A percentile compares a stretch with the other conserved stretches of the same genome.
Conservation (phyloP, 75 land plant genomes). For the Picea sitchensis region DNA sequence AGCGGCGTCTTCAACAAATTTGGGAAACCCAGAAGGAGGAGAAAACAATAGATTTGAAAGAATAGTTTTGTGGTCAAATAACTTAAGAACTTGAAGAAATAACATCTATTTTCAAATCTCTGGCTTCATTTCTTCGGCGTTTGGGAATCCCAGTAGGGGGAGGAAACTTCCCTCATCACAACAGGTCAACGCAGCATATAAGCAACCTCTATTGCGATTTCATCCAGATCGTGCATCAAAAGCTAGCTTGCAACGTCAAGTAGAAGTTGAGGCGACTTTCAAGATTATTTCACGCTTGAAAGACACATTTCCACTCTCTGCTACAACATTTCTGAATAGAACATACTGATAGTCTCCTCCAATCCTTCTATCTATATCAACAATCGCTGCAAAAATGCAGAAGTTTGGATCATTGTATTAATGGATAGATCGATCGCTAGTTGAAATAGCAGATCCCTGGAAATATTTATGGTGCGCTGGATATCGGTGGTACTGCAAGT, state of each 20-base stretch:
- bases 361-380: too few relatives aligned
- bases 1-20: too few relatives aligned
- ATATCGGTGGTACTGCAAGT: too few relatives aligned
- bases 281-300: slow-evolving; percentile 38
- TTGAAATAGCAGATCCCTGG: too few relatives aligned
- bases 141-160: slow-evolving; percentile 70
- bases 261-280: slow-evolving; percentile 39
- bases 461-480: too few relatives aligned
- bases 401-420: too few relatives aligned
- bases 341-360: background rate
- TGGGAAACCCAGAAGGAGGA: slow-evolving; percentile 46
- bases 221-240: slow-evolving; percentile 43
- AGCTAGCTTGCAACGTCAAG: slow-evolving; percentile 23
- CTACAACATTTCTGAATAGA: background rate
- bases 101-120: slow-evolving; percentile 55
- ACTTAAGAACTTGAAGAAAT: slow-evolving; percentile 50
- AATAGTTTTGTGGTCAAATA: slow-evolving; percentile 50
- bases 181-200: slow-evolving; percentile 47
- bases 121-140: slow-evolving; percentile 74
- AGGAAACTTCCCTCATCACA: slow-evolving; percentile 37
- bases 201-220: slow-evolving; percentile 28
- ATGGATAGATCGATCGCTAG: too few relatives aligned
- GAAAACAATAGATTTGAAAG: slow-evolving; percentile 65
- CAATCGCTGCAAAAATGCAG: too few relatives aligned
- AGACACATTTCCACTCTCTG: background rate